These are phyloP conservation scores for Pythium insidiosum DNA, from an alignment of 352 stramenopile species.

Conservation along the genomic window DNA sequence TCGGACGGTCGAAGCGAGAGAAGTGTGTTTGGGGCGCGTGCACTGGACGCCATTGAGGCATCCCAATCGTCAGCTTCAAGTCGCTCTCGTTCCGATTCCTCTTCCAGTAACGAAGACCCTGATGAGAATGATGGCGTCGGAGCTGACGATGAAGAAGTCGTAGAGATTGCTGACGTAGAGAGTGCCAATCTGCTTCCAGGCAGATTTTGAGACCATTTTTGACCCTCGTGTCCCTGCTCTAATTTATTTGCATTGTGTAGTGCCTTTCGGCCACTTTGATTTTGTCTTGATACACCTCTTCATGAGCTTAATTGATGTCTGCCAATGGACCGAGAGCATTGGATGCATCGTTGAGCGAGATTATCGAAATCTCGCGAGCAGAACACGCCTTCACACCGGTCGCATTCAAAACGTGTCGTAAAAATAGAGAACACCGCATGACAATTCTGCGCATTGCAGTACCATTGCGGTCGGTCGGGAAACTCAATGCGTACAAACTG, in stretches of 20 bases:
- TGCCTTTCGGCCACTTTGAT: too few relatives aligned
- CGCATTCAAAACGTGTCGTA: constrained; percentile 37
- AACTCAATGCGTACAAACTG: constrained; percentile 20
- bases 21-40: constrained; percentile 2
- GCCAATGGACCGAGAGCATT: too few relatives aligned
- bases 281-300: constrained; percentile 4
- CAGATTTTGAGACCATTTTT: neutral
- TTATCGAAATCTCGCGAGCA: constrained; percentile 41
- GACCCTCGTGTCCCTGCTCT: too few relatives aligned
- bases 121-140: constrained; percentile 4
- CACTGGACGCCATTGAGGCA: constrained; percentile 12
- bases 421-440: constrained; percentile 67
- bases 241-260: too few relatives aligned
- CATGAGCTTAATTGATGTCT: neutral
- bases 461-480: constrained; percentile 56
- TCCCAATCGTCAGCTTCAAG: constrained; percentile 7
- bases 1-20: constrained; percentile 9
- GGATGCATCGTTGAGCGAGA: neutral
- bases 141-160: constrained; percentile 10
- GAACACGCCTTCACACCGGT: constrained; percentile 41
- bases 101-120: constrained; percentile 9
- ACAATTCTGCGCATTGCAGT: constrained; percentile 55
- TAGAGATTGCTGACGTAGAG: constrained; percentile 11
- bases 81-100: constrained; percentile 9
- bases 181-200: constrained; percentile 3